Base-by-base conservation (phyloP, 2,329 filamentous ascomycete species). In the Alternaria hordeiaustralica region DNA sequence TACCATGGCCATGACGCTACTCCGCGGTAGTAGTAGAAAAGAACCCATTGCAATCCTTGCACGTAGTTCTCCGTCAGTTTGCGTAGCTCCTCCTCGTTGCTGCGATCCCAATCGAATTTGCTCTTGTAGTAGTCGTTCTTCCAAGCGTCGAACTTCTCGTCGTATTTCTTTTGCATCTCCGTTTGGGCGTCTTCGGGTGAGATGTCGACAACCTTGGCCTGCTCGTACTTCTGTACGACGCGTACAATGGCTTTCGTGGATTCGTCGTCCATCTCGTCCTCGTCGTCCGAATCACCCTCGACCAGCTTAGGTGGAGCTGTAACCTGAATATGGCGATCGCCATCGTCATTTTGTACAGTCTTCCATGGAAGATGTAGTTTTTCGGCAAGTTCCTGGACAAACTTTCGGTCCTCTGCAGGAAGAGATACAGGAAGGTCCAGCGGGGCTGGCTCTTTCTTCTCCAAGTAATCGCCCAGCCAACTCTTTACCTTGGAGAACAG, bases 1-100 rank as follows among this genome's bases (percentile, higher is more conserved):
- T 92, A 99, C 96, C 96, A 99, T 13, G 96, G 94, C 96, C 96
- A 99, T 12, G 95, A 98, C 15, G 93, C 96, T 64, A 99, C 96
- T 66, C 96, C 96, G 58, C 91, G 90, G 82, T 99, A 99, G 82
- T 99, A 99, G 84, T 99, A 99, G 81, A 91, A 97, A 54, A 99
- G 84, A 46, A 99, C 96, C 96, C 96, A 99, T 79, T 99, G 96
- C 64, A 99, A 83, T 65, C 96, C 96, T 81, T 99, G 93, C 7
- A 99, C 94, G 74, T 99, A 99, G 81, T 98, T 99, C 81, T 98
- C 94, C 25, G 93, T 91, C 64, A 99, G 85, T 68, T 91, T 90
- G 58, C 85, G 90, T 76, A 98, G 86, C 79, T 97, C 93, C 44
- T 89, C 89, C 69, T 95, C 90, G 72, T 93, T 91, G 51, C 93